Evolutionary conservation across 2,329 filamentous ascomycete genomes (phyloP), one percentile per base, ranked within the genome.

Genomic region (Ophiostoma sp.): DNA sequence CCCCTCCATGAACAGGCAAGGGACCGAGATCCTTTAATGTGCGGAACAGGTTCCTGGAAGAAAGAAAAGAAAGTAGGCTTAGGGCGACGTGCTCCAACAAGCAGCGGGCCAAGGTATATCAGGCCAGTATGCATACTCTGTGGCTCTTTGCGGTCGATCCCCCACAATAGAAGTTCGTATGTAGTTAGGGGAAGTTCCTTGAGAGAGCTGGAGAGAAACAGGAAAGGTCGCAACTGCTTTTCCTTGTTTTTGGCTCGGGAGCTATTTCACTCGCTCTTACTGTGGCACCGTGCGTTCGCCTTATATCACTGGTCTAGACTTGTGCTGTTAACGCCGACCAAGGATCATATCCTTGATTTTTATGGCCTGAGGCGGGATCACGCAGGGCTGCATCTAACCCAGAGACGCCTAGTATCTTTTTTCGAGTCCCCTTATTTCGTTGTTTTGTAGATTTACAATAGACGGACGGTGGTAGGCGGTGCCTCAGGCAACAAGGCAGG

Each of bases 191-290:
- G 38, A 16, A 18, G 36, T 16, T 27, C 27, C 38, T 63, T 42
- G 9, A 16, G 14, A 6, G 16, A 27, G 27, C 27, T 27, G 27
- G 27, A 42, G 38, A 41, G 36, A 63, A 63, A 63, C 16, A 42
- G 60, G 40, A 42, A 63, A 44, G 60, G 60, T 41, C 16, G 8
- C 38, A 44, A 7, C 27, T 11, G 38, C n/a, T 41, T n/a, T 63
- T 63, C 60, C 60, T 63, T 63, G 60, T 18, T 63, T 63, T 63
- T 18, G 12, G 27, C 52, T 5, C 60, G 60, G 60, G 60, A 63
- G 60, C 60, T 63, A 63, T 44, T 63, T 42, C 27, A 44, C 60
- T 62, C 36, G 58, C 55, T 38, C 36, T 38, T 60, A 40, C 55
- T 60, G 27, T 40, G 27, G 11, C 27, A 38, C 40, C 14, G 27